Base-by-base conservation (phyloP, 1,284 basidiomycete genomes). In the Cronartium quercuum region DNA sequence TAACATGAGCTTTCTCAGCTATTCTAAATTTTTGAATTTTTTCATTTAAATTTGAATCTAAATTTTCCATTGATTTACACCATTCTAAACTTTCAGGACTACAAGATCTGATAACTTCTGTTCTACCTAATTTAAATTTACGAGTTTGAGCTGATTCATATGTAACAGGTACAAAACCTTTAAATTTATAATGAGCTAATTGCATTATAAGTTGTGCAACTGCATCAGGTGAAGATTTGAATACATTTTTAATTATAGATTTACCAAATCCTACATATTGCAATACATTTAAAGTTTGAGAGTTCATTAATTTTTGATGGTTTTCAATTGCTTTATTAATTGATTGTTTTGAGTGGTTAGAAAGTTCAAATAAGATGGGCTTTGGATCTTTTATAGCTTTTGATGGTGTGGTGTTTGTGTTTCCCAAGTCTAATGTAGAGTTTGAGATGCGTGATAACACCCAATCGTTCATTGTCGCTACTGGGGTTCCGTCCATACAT, bases 131-230 rank as follows among this genome's bases (percentile, higher is more conserved):
- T 82, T 92, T 88, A 85, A 88, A 98, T 83, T 94, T 94, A 58
- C 95, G 86, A 74, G 95, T 98, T 84, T 98, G 94, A 15, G 90
- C 89, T 77, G 90, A 91, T 85, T 98, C 95, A 84, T 98, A 98
- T 68, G 91, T 91, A 13, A 83, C 79, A 55, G 93, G 89, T 3
- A 88, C 90, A 5, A 90, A 88, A 29, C 91, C 86, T 34, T 86
- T 86, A 1, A 74, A 29, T 83, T 92, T 92, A 83, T 90, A 89
- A 85, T 91, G 96, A 24, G 94, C 95, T 60, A 98, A 88, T 83
- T 98, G 95, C 84, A 96, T 96, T 78, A 93, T 88, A 77, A 98
- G 87, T 84, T 98, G 95, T 10, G 87, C 92, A 18, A 81, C 80
- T 24, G 70, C 70, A 81, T 98, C 95, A 0, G 96, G 95, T 1